Evolutionary conservation across 768 basidiomycete species (phyloP).

Genomic region (Suillus paluster): DNA sequence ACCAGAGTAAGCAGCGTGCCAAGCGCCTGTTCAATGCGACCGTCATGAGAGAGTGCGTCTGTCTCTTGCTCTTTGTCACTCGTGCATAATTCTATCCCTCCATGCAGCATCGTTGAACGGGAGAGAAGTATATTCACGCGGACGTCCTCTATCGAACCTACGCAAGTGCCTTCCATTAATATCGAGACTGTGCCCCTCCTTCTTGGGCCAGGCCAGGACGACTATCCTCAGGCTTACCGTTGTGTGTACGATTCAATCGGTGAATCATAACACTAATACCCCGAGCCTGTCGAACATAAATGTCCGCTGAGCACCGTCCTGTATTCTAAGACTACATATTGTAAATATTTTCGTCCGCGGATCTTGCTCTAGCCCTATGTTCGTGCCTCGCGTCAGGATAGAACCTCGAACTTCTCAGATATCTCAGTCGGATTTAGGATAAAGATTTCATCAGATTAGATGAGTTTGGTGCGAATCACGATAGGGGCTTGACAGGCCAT

Average conservation of each 20-base stretch:
- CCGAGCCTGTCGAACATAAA: too few species aligned
- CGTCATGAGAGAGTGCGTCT: conserved; percentile 73
- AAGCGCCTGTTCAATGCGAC: conserved; percentile 74
- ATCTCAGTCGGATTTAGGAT: too few species aligned
- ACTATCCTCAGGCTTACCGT: neutral
- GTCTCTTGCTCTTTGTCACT: neutral
- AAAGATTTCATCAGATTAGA: neutral
- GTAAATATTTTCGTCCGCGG: too few species aligned
- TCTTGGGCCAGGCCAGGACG: neutral
- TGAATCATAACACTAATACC: neutral
- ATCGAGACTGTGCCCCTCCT: neutral
- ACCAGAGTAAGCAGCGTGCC: too few species aligned
- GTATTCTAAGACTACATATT: too few species aligned
- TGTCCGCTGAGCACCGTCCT: too few species aligned
- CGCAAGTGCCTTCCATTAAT: conserved; percentile 18
- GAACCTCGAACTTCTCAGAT: too few species aligned
- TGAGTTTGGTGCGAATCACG: neutral
- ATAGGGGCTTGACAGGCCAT: too few species aligned
- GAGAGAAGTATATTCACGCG: conserved; percentile 40
- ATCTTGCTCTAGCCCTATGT: too few species aligned
- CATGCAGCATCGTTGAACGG: conserved; percentile 58
- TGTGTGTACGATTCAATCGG: neutral
- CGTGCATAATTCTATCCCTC: neutral
- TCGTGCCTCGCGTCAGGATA: too few species aligned
- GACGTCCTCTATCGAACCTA: conserved; percentile 32